Percentiles rank a stretch among this genome's conserved stretches.
Conservation (phyloP, 1,284 basidiomycete genomes). For the Pseudomicrostroma phylloplanum region DNA sequence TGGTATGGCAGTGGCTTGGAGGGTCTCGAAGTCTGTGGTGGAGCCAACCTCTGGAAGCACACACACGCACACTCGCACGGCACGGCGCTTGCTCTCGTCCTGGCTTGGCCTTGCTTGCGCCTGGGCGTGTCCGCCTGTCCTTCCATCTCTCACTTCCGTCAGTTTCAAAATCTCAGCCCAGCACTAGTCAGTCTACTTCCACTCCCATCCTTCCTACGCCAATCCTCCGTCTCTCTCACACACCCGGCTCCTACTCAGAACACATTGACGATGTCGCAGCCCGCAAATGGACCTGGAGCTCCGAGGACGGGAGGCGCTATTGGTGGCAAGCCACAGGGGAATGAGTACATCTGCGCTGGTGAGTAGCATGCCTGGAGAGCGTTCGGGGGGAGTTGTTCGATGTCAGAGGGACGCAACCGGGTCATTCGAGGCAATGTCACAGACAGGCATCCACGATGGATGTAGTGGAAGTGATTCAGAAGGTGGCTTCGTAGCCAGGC, state of each 20-base stretch:
- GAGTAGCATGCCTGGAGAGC: conserved; percentile 40
- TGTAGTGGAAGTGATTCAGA: no score
- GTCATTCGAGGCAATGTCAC: no score
- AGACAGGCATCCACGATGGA: no score
- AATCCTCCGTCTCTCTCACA: background rate
- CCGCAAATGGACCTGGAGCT: background rate
- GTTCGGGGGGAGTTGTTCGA: conserved; percentile 7
- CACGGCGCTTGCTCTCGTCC: no score
- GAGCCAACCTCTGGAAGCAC: no score
- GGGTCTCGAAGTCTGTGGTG: no score
- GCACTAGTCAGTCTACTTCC: conserved; percentile 1
- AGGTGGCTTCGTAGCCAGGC: no score
- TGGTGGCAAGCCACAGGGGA: conserved; percentile 14
- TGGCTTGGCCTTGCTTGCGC: no score
- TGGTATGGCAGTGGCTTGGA: no score
- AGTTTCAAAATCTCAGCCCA: background rate
- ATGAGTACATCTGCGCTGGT: conserved; percentile 85
- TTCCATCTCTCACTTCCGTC: background rate
- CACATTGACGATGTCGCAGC: background rate
- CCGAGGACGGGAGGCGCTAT: background rate
- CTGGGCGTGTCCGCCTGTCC: no score
- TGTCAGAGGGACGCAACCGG: no score
- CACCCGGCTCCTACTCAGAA: background rate
- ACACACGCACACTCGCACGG: no score
- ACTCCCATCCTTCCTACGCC: background rate